Percentiles rank a stretch among this genome's conserved stretches.
These are phyloP conservation scores for Euphorbia tirucalli DNA, from an alignment of 345 rosid genomes.

Conservation along the genomic window DNA sequence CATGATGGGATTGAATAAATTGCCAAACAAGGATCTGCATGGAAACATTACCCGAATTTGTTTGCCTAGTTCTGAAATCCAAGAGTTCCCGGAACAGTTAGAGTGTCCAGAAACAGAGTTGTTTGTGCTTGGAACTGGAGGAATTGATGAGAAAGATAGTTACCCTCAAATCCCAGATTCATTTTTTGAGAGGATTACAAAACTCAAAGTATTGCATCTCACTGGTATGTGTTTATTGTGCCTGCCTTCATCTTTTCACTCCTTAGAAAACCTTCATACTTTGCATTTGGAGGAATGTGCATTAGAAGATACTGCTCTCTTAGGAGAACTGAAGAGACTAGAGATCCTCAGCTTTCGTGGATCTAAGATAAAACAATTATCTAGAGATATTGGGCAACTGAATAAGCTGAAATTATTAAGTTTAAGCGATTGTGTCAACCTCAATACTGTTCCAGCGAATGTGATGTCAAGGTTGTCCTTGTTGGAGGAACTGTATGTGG, in stretches of 20 bases:
- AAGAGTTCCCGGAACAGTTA: constrained; percentile 1
- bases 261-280: not conserved
- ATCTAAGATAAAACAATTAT: constrained; percentile 23
- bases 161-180: not conserved
- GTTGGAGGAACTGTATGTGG: constrained; percentile 36
- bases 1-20: not conserved
- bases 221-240: not conserved
- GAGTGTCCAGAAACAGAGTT: constrained; percentile 9
- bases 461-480: constrained; percentile 23
- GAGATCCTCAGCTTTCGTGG: constrained; percentile 28
- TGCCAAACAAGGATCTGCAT: not conserved
- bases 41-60: not conserved
- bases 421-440: constrained; percentile 22
- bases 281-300: not conserved
- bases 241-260: constrained; percentile 5
- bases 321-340: constrained; percentile 21
- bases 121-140: not conserved
- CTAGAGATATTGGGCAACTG: constrained; percentile 22
- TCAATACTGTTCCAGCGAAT: constrained; percentile 27
- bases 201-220: constrained; percentile 15
- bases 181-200: not conserved
- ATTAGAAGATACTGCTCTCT: not conserved
- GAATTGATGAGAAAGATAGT: not conserved
- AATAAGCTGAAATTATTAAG: constrained; percentile 22
- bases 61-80: not conserved